Evolutionary conservation across 371 early-diverging fungal species (phyloP).

Genomic region (Mortierella sp.): DNA sequence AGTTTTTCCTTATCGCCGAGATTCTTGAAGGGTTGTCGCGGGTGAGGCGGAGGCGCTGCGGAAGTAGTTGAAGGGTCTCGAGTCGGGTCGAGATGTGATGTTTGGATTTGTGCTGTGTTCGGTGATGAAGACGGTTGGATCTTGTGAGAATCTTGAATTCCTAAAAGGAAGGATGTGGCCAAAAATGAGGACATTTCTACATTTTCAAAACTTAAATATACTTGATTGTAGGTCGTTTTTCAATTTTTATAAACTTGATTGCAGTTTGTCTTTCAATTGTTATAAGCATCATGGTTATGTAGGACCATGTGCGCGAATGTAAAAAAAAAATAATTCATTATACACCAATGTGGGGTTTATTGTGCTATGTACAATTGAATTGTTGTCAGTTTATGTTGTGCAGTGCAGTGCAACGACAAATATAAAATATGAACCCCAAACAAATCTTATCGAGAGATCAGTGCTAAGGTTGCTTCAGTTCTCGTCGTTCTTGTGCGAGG

Average conservation of each 20-base stretch:
- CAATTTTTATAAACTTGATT: too few species aligned
- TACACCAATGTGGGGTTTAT: neutral
- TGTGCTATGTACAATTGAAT: neutral
- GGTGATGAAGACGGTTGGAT: slow-evolving; percentile 39
- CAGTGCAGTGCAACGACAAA: too few species aligned
- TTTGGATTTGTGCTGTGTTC: slow-evolving; percentile 30
- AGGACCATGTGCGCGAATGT: neutral
- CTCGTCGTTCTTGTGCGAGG: slow-evolving; percentile 28
- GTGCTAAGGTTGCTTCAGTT: neutral
- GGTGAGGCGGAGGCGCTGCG: neutral
- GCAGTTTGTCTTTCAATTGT: too few species aligned
- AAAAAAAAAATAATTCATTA: neutral
- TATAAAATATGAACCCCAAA: too few species aligned
- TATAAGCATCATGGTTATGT: too few species aligned
- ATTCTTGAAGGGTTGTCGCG: neutral
- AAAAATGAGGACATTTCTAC: slow-evolving; percentile 45
- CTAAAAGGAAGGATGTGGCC: slow-evolving; percentile 55
- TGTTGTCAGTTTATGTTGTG: neutral
- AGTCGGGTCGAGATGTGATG: neutral
- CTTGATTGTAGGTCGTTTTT: too few species aligned
- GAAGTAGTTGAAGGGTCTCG: neutral
- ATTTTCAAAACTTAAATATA: too few species aligned
- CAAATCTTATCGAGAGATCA: neutral
- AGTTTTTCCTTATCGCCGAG: slow-evolving; percentile 43
- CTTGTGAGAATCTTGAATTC: slow-evolving; percentile 40